These are phyloP conservation scores for Picea glauca DNA, from an alignment of 75 land plant genomes.

Conservation along the genomic window DNA sequence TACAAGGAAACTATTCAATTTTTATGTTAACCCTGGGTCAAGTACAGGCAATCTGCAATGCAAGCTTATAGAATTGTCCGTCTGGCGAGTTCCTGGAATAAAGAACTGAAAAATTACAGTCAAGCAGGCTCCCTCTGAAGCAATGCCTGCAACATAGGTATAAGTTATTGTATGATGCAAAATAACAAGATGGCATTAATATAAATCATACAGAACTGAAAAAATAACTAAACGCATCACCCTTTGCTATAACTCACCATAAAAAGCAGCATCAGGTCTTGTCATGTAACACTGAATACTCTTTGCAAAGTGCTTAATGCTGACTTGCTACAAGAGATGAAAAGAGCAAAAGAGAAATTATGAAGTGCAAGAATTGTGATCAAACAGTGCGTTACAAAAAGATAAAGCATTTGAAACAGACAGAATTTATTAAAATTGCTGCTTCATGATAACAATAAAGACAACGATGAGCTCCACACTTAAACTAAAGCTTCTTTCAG, in stretches of 20 bases:
- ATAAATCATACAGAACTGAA: not conserved
- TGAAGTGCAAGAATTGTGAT: not conserved
- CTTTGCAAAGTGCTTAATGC: slow-evolving; percentile 82
- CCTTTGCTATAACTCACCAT: slow-evolving; percentile 40
- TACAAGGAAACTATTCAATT: slow-evolving; percentile 1
- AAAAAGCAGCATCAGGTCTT: slow-evolving; percentile 83
- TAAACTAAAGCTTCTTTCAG: not conserved
- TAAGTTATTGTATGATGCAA: not conserved
- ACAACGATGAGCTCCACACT: not conserved
- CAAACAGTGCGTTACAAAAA: not conserved
- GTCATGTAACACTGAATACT: slow-evolving; percentile 82
- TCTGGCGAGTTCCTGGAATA: slow-evolving; percentile 74
- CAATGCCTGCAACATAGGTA: slow-evolving; percentile 50
- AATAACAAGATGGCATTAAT: slow-evolving; percentile 8
- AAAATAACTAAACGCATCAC: not conserved
- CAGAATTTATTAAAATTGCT: not conserved
- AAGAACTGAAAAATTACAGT: slow-evolving; percentile 92
- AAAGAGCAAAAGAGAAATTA: slow-evolving; percentile 5
- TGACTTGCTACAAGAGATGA: slow-evolving; percentile 52
- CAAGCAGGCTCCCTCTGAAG: slow-evolving; percentile 64
- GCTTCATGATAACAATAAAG: not conserved
- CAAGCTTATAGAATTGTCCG: slow-evolving; percentile 82
- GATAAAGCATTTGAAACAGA: not conserved
- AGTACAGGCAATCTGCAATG: slow-evolving; percentile 93
- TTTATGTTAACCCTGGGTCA: slow-evolving; percentile 53